Percentiles rank a stretch among this genome's conserved stretches.
These are phyloP conservation scores for Celoporthe dispersa DNA, from an alignment of 2,329 filamentous ascomycete species.

Conservation along the genomic window DNA sequence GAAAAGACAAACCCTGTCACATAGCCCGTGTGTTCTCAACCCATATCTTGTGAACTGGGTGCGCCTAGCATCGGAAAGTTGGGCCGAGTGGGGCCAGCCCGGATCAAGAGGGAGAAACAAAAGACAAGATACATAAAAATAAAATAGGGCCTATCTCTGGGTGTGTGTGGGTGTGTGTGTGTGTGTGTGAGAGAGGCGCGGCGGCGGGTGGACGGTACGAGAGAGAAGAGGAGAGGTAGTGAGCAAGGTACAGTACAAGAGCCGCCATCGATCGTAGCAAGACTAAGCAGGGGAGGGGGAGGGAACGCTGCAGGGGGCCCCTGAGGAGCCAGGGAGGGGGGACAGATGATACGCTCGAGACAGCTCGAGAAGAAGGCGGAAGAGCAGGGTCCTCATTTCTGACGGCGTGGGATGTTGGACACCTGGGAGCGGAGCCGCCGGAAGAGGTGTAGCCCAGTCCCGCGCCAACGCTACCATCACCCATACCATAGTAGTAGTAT, in stretches of 20 bases:
- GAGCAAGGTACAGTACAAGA: background rate
- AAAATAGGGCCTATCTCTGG: conserved; percentile 15
- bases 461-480: background rate
- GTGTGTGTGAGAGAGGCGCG: background rate
- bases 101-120: conserved; percentile 3
- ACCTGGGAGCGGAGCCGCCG: conserved; percentile 4
- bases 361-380: background rate
- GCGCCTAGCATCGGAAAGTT: conserved; percentile 27
- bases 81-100: conserved; percentile 27
- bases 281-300: background rate
- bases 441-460: background rate
- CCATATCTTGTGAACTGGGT: background rate
- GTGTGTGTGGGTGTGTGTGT: background rate
- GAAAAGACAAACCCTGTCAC: background rate
- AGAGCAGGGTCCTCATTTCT: background rate
- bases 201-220: background rate
- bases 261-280: conserved; percentile 5
- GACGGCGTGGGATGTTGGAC: conserved; percentile 4
- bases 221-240: background rate
- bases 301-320: background rate
- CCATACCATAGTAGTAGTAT: background rate
- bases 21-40: background rate
- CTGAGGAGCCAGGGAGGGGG: background rate
- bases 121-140: background rate
- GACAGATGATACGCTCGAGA: background rate